These are phyloP conservation scores for Cyphellophora attinorum DNA, from an alignment of 2,329 filamentous ascomycete species.

Conservation along the genomic window DNA sequence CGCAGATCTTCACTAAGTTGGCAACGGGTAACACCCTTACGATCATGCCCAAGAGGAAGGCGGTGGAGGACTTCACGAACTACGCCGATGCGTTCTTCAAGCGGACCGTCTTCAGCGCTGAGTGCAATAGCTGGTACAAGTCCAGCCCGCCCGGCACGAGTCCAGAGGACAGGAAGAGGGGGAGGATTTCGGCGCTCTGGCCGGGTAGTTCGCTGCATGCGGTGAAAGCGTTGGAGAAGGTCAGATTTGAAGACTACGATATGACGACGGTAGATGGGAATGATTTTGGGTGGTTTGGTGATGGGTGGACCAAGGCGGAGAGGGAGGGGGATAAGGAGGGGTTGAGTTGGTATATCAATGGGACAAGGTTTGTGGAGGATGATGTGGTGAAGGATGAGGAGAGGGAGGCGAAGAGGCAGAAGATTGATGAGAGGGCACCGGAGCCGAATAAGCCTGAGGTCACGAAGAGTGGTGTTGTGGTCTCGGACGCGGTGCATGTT, in stretches of 20 bases:
- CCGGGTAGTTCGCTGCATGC: conserved; percentile 31
- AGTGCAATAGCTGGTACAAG: conserved; percentile 46
- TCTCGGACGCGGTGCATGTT: background rate
- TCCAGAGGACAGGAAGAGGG: conserved; percentile 17
- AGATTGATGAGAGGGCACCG: background rate
- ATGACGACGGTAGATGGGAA: conserved; percentile 33
- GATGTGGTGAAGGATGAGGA: conserved; percentile 8
- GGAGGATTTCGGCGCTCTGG: conserved; percentile 35
- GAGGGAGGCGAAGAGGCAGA: conserved; percentile 4
- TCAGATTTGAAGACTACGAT: conserved; percentile 39
- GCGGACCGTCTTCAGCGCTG: conserved; percentile 18
- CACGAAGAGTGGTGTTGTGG: background rate
- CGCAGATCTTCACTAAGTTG: conserved; percentile 39
- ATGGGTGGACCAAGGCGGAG: conserved; percentile 30
- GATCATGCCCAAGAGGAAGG: conserved; percentile 31
- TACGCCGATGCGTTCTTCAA: conserved; percentile 40
- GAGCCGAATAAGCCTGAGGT: background rate
- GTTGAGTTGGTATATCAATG: conserved; percentile 16
- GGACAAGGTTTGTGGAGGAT: conserved; percentile 12
- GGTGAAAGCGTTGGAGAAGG: conserved; percentile 23
- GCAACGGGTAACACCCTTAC: conserved; percentile 39
- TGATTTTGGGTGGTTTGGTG: conserved; percentile 40
- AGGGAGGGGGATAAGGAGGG: conserved; percentile 10
- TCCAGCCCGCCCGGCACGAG: conserved; percentile 23
- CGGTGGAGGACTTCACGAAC: conserved; percentile 38